phyloP scores from a whole-genome alignment of 371 early-diverging fungal genomes.

The Mortierella sp. region DNA sequence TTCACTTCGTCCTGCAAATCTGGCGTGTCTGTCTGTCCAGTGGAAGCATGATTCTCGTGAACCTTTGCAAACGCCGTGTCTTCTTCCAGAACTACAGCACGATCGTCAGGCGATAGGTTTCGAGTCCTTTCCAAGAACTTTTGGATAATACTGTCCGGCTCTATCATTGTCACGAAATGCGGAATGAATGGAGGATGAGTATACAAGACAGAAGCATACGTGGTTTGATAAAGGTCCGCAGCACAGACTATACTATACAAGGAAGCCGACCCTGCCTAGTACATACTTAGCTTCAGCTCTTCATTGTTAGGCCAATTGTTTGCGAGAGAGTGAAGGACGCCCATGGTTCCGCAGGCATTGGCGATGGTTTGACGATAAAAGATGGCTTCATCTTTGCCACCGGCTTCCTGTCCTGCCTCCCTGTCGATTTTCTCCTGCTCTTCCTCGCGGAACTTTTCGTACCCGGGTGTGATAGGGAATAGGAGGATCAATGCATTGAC shows the following conservation, averaged over 20 bases:
- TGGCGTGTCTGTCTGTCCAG: constrained; percentile 87
- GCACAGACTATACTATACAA: too few relatives aligned
- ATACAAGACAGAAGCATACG: too few relatives aligned
- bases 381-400: constrained; percentile 71
- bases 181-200: too few relatives aligned
- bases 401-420: constrained; percentile 66
- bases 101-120: constrained; percentile 72
- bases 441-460: constrained; percentile 64
- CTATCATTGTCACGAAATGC: too few relatives aligned
- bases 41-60: constrained; percentile 68
- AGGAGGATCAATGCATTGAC: constrained; percentile 85
- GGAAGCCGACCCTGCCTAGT: neutral
- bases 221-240: too few relatives aligned
- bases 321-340: constrained; percentile 78
- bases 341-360: constrained; percentile 95
- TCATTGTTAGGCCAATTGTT: constrained; percentile 61
- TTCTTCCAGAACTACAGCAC: constrained; percentile 75
- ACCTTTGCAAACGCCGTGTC: constrained; percentile 65
- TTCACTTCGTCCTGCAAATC: constrained; percentile 74
- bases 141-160: constrained; percentile 52
- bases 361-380: constrained; percentile 90
- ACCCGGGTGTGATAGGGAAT: constrained; percentile 71
- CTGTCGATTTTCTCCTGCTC: constrained; percentile 64
- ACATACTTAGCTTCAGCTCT: constrained; percentile 30
- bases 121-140: constrained; percentile 70